Evolutionary conservation across 2,329 filamentous ascomycete species (phyloP).

Genomic region (Apiospora aurea): DNA sequence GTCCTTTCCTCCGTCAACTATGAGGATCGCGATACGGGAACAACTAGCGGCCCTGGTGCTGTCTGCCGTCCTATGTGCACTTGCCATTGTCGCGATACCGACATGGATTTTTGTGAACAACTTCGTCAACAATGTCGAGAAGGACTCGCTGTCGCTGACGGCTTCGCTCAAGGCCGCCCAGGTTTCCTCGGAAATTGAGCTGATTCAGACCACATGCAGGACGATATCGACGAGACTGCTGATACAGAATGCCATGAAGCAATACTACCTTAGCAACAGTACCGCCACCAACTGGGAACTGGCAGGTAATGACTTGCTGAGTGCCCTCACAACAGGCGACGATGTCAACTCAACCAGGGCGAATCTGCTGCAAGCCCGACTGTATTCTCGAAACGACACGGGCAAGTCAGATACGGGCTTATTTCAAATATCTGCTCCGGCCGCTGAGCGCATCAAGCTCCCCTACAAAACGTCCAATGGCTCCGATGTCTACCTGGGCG

Average conservation of each 20-base stretch:
- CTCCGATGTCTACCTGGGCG: slow-evolving; percentile 64
- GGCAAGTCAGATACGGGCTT: slow-evolving; percentile 59
- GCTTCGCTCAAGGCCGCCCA: slow-evolving; percentile 88
- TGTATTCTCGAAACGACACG: slow-evolving; percentile 74
- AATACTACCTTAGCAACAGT: slow-evolving; percentile 63
- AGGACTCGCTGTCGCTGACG: slow-evolving; percentile 74
- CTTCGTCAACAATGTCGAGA: slow-evolving; percentile 60
- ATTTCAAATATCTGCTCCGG: slow-evolving; percentile 66
- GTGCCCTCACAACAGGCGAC: slow-evolving; percentile 70
- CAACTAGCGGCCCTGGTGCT: slow-evolving; percentile 85
- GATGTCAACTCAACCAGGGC: slow-evolving; percentile 48
- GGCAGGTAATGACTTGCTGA: slow-evolving; percentile 70
- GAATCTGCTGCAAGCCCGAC: slow-evolving; percentile 71
- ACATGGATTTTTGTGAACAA: slow-evolving; percentile 68
- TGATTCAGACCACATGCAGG: slow-evolving; percentile 77
- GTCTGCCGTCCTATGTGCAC: slow-evolving; percentile 73
- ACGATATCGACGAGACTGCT: slow-evolving; percentile 74
- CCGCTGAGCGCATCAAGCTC: slow-evolving; percentile 60
- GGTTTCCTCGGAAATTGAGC: slow-evolving; percentile 77
- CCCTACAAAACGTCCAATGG: slow-evolving; percentile 69
- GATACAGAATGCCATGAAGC: slow-evolving; percentile 59
- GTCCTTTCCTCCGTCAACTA: slow-evolving; percentile 47
- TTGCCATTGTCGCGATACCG: slow-evolving; percentile 82
- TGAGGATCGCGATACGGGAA: slow-evolving; percentile 88
- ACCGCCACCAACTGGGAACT: slow-evolving; percentile 65